These are phyloP conservation scores for Talaromyces trachyspermus DNA, from an alignment of 495 filamentous ascomycete genomes.

Conservation along the genomic window DNA sequence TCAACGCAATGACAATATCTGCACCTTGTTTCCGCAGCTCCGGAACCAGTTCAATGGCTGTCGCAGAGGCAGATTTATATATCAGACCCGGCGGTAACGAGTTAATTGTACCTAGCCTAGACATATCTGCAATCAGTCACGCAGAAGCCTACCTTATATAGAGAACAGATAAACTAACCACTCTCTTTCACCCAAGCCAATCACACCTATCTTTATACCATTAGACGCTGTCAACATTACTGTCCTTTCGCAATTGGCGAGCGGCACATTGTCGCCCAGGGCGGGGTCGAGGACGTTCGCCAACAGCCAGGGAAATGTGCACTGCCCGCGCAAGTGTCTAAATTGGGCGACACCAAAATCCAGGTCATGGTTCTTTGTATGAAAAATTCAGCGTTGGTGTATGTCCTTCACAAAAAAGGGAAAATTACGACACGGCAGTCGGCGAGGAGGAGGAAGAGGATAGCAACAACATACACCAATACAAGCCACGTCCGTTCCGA, in stretches of 20 bases:
- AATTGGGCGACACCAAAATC: conserved; percentile 87
- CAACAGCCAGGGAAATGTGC: conserved; percentile 82
- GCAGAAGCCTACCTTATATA: not conserved
- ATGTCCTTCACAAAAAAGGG: too few relatives aligned
- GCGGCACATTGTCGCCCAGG: conserved; percentile 57
- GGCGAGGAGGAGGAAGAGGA: not conserved
- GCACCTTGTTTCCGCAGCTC: conserved; percentile 65
- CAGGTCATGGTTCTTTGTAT: conserved; percentile 72
- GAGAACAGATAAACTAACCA: conserved; percentile 32
- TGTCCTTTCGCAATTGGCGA: conserved; percentile 62
- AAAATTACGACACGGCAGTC: not conserved
- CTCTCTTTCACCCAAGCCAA: conserved; percentile 74
- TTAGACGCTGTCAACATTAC: conserved; percentile 70
- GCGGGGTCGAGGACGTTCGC: conserved; percentile 80
- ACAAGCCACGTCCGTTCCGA: conserved; percentile 67
- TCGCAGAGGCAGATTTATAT: conserved; percentile 66
- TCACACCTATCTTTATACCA: conserved; percentile 76
- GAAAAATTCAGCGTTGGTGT: not conserved
- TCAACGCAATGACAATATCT: conserved; percentile 72
- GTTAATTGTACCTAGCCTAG: conserved; percentile 83
- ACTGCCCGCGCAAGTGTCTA: conserved; percentile 61
- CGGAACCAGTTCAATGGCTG: conserved; percentile 64
- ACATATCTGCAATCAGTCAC: conserved; percentile 11
- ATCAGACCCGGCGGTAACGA: conserved; percentile 70
- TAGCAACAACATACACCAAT: conserved; percentile 56